Percentiles rank a stretch among this genome's conserved stretches.
Evolutionary conservation across 345 rosid species (phyloP).

Genomic region (Pistacia vera): DNA sequence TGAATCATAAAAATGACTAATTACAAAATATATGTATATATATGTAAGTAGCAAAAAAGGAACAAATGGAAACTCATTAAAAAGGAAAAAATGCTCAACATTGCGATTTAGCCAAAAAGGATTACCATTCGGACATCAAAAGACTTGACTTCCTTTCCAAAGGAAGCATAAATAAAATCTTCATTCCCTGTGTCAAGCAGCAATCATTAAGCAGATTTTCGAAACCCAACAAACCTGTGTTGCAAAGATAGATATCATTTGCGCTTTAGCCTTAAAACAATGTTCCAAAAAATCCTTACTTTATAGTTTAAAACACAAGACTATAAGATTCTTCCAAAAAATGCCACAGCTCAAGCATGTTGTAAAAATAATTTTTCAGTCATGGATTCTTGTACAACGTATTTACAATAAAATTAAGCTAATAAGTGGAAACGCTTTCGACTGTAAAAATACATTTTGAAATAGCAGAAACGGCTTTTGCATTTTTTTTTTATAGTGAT

Average conservation of each 20-base stretch:
- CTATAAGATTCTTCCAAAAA: too few relatives aligned
- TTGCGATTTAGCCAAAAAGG: background rate
- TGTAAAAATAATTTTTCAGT: too few relatives aligned
- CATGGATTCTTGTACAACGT: too few relatives aligned
- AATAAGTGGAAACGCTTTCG: background rate
- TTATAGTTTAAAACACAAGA: too few relatives aligned
- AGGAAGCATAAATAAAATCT: constrained; percentile 67
- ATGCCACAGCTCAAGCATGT: too few relatives aligned
- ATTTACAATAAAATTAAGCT: background rate
- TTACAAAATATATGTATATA: background rate
- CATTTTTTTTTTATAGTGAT: too few relatives aligned
- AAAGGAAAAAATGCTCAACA: background rate
- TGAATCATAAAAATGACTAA: background rate
- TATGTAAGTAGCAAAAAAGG: background rate
- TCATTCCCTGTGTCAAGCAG: constrained; percentile 59
- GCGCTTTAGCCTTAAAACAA: too few relatives aligned
- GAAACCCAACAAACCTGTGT: background rate
- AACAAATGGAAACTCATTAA: background rate
- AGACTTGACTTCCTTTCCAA: constrained; percentile 67
- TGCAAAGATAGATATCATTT: too few relatives aligned
- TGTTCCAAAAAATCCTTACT: too few relatives aligned
- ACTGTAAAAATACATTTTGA: background rate
- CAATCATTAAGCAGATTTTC: background rate
- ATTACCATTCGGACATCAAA: constrained; percentile 86
- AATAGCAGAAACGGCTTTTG: background rate